phyloP scores from a whole-genome alignment of 1,139 yeast species.

The Lipomyces yarrowii region DNA sequence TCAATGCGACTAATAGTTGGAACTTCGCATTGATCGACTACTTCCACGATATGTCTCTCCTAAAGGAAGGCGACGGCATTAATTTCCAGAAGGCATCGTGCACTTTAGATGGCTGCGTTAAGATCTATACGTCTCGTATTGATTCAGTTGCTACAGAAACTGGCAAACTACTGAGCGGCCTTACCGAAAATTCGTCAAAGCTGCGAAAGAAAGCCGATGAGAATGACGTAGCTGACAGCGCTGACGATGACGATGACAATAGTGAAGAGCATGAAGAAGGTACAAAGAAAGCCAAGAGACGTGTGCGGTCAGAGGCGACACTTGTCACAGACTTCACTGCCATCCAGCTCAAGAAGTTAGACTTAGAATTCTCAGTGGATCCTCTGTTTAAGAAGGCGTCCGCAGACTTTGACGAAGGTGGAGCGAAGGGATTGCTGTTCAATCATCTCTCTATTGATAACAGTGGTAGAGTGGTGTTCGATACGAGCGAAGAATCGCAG shows the following conservation, averaged over 20 bases:
- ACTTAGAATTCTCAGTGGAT: conserved; percentile 78
- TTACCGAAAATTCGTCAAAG: conserved; percentile 45
- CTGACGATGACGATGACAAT: conserved; percentile 37
- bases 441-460: conserved; percentile 66
- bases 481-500: conserved; percentile 44
- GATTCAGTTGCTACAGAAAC: conserved; percentile 93
- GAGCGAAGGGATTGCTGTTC: conserved; percentile 79
- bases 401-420: conserved; percentile 94
- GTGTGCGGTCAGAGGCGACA: conserved; percentile 50
- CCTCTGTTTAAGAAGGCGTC: conserved; percentile 87
- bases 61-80: conserved; percentile 62
- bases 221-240: conserved; percentile 35
- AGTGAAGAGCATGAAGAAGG: conserved; percentile 39
- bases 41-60: conserved; percentile 68
- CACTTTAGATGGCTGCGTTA: conserved; percentile 83
- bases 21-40: conserved; percentile 86
- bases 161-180: conserved; percentile 79
- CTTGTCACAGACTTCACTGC: conserved; percentile 58
- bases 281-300: conserved; percentile 35
- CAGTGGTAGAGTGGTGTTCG: conserved; percentile 66
- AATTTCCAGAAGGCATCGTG: conserved; percentile 79
- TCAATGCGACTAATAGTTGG: conserved; percentile 64
- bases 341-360: conserved; percentile 68
- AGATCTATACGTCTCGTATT: conserved; percentile 80
- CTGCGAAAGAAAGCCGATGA: conserved; percentile 38